phyloP scores from a whole-genome alignment of 805 yeast genomes.

The Cyberlindnera suaveolens region DNA sequence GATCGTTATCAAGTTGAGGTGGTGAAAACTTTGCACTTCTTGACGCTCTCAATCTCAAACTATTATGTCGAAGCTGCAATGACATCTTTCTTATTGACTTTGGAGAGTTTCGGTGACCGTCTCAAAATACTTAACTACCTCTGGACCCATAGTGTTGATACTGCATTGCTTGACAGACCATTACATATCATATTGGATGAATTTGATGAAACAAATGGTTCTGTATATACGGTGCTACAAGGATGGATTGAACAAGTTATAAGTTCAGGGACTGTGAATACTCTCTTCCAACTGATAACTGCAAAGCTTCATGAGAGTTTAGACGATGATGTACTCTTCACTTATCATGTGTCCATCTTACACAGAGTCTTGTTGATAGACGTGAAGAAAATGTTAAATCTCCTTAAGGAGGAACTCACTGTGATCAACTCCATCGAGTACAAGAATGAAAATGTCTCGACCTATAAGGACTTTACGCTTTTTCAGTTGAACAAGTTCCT shows the following conservation, averaged over 20 bases:
- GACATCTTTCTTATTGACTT: conserved; percentile 44
- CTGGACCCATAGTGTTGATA: conserved; percentile 70
- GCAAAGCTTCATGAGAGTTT: conserved; percentile 42
- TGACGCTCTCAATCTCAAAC: conserved; percentile 48
- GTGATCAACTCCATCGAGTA: conserved; percentile 44
- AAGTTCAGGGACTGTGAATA: conserved; percentile 49
- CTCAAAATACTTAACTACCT: conserved; percentile 54
- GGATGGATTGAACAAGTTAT: conserved; percentile 43
- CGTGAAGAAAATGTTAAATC: conserved; percentile 34
- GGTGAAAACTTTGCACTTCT: conserved; percentile 54
- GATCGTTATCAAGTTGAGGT: conserved; percentile 62
- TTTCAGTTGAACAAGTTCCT: conserved; percentile 42
- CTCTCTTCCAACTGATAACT: conserved; percentile 54
- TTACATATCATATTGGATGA: conserved; percentile 65
- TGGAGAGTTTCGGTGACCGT: conserved; percentile 32
- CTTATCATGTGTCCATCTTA: conserved; percentile 54
- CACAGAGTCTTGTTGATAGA: conserved; percentile 46
- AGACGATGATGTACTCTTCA: conserved; percentile 59
- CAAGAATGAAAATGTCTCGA: conserved; percentile 42
- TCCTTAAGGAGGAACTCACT: conserved; percentile 53
- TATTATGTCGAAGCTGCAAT: conserved; percentile 70
- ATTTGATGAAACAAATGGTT: conserved; percentile 36
- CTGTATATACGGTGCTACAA: conserved; percentile 35
- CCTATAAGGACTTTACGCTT: conserved; percentile 53
- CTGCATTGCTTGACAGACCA: conserved; percentile 48